Percentiles rank a stretch among this genome's conserved stretches.
These are phyloP conservation scores for Stachybotrys chlorohalonatus DNA, from an alignment of 2,329 filamentous ascomycete genomes.

Conservation along the genomic window DNA sequence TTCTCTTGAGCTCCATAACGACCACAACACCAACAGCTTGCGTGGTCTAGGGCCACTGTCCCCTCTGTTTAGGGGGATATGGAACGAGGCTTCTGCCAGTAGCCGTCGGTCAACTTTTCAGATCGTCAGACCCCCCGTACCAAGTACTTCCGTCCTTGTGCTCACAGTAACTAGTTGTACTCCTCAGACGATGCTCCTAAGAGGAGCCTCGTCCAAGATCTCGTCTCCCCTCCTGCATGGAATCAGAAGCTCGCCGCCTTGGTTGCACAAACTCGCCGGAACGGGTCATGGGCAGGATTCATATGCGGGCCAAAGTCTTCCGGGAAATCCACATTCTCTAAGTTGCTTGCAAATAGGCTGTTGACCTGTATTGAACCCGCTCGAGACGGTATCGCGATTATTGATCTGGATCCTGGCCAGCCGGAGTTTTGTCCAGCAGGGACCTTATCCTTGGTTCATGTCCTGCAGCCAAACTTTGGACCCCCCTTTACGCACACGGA, in stretches of 20 bases:
- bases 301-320: constrained; percentile 63
- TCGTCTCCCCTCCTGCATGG: constrained; percentile 51
- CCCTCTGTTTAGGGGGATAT: constrained; percentile 58
- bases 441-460: constrained; percentile 56
- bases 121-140: constrained; percentile 31
- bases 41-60: constrained; percentile 49
- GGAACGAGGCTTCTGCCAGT: constrained; percentile 38
- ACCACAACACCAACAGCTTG: constrained; percentile 38
- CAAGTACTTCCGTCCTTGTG: background rate
- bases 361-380: constrained; percentile 33
- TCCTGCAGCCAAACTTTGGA: constrained; percentile 53
- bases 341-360: constrained; percentile 56
- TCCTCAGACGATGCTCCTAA: constrained; percentile 43
- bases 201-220: constrained; percentile 39
- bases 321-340: constrained; percentile 68
- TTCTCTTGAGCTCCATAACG: constrained; percentile 45
- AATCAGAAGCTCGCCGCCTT: constrained; percentile 47
- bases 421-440: constrained; percentile 66
- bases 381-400: constrained; percentile 35
- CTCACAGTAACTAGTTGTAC: constrained; percentile 34
- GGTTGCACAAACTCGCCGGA: constrained; percentile 19
- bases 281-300: constrained; percentile 35
- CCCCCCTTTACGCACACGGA: constrained; percentile 57
- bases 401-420: constrained; percentile 72
- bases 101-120: constrained; percentile 28